Conservation (phyloP, 1,139 yeast genomes). For the Tardiomyces depauwii region DNA sequence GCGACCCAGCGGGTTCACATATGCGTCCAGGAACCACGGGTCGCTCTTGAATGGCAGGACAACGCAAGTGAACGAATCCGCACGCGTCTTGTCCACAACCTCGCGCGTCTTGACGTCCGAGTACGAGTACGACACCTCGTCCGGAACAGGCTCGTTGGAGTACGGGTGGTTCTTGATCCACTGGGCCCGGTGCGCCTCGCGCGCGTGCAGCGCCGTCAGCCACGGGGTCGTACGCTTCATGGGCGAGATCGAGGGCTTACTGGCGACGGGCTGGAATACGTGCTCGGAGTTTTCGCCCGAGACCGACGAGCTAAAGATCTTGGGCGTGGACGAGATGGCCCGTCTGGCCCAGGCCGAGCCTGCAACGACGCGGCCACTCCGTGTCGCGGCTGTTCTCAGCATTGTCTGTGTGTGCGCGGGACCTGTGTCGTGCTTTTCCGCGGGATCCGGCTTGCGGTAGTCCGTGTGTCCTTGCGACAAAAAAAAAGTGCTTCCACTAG, state of each 20-base stretch:
- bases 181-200: slow-evolving; percentile 55
- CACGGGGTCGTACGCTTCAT: slow-evolving; percentile 46
- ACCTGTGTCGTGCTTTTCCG: no score
- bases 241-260: slow-evolving; percentile 22
- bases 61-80: slow-evolving; percentile 65
- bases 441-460: no score
- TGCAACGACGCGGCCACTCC: background rate
- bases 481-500: no score
- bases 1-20: slow-evolving; percentile 80
- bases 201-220: slow-evolving; percentile 72
- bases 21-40: slow-evolving; percentile 71
- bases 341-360: background rate
- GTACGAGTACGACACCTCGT: slow-evolving; percentile 59
- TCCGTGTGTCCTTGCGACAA: no score
- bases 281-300: background rate
- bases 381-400: background rate
- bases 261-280: slow-evolving; percentile 25
- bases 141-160: slow-evolving; percentile 46
- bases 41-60: slow-evolving; percentile 78
- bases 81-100: slow-evolving; percentile 60
- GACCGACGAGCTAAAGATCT: background rate
- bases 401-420: background rate
- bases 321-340: background rate
- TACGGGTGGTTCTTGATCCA: slow-evolving; percentile 29
- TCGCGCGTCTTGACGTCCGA: slow-evolving; percentile 39